A percentile compares a stretch with the other conserved stretches of the same genome.
Conservation (phyloP, 306 rosid genomes). For the Fagus crenata region DNA sequence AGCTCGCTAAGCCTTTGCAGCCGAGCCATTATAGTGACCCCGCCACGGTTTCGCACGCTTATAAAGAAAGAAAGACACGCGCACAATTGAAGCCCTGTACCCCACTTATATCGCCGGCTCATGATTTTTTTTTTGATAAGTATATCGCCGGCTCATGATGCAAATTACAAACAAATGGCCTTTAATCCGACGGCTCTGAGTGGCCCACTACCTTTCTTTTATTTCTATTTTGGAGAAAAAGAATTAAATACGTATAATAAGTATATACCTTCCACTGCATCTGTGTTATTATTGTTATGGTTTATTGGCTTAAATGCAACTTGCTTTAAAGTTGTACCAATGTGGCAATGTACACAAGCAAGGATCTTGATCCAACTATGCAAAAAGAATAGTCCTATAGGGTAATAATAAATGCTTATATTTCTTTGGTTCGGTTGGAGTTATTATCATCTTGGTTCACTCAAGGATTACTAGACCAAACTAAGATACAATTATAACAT, state of each 20-base stretch:
- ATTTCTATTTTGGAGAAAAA: background rate
- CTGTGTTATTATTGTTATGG: no score
- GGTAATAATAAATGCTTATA: no score
- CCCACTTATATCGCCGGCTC: conserved; percentile 37
- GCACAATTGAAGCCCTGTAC: conserved; percentile 31
- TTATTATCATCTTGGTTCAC: no score
- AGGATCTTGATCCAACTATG: no score
- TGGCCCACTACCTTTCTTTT: conserved; percentile 8
- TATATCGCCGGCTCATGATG: conserved; percentile 35
- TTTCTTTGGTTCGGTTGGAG: no score
- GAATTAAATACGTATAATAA: background rate
- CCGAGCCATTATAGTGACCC: conserved; percentile 40
- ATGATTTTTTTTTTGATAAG: conserved; percentile 10
- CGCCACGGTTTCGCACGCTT: conserved; percentile 36
- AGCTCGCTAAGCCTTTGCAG: conserved; percentile 7
- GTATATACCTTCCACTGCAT: background rate
- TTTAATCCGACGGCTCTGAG: conserved; percentile 26
- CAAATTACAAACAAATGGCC: background rate
- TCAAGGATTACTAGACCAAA: no score
- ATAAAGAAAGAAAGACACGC: conserved; percentile 43
- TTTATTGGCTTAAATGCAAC: background rate
- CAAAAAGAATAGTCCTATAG: no score
- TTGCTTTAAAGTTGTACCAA: no score
- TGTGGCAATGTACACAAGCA: no score
- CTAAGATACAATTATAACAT: no score